Conservation (phyloP, 129 eudicot species). For the Silybum marianum region DNA sequence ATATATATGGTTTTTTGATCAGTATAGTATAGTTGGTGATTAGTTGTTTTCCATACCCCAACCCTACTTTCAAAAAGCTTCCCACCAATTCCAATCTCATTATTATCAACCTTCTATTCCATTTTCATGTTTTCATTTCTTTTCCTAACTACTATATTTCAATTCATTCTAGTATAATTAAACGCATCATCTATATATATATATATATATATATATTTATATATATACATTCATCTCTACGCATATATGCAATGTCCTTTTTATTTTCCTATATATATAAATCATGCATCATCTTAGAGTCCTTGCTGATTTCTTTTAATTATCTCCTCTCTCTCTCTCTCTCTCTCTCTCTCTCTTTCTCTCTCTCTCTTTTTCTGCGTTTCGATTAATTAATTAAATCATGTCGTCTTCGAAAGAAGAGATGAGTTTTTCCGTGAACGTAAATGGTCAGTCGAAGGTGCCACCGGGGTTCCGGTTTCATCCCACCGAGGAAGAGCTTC, state of each 20-base stretch:
- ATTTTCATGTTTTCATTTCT: conserved; percentile 38
- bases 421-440: conserved; percentile 51
- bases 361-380: background rate
- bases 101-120: conserved; percentile 45
- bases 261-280: conserved; percentile 17
- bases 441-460: conserved; percentile 58
- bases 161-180: too few species aligned
- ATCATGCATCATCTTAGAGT: conserved; percentile 10
- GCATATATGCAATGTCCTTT: background rate
- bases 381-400: background rate
- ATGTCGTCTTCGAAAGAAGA: conserved; percentile 26
- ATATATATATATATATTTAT: background rate
- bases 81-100: conserved; percentile 35
- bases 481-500: conserved; percentile 61
- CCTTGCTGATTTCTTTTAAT: conserved; percentile 29
- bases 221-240: conserved; percentile 14
- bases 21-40: conserved; percentile 28
- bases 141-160: conserved; percentile 15
- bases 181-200: background rate
- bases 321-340: background rate
- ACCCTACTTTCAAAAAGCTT: conserved; percentile 34
- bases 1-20: background rate
- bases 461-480: conserved; percentile 68
- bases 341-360: background rate
- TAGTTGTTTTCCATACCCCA: conserved; percentile 40